Percentiles rank a stretch among this genome's conserved stretches.
phyloP scores from a whole-genome alignment of 2,329 filamentous ascomycete genomes.

The Penicillium sp. region DNA sequence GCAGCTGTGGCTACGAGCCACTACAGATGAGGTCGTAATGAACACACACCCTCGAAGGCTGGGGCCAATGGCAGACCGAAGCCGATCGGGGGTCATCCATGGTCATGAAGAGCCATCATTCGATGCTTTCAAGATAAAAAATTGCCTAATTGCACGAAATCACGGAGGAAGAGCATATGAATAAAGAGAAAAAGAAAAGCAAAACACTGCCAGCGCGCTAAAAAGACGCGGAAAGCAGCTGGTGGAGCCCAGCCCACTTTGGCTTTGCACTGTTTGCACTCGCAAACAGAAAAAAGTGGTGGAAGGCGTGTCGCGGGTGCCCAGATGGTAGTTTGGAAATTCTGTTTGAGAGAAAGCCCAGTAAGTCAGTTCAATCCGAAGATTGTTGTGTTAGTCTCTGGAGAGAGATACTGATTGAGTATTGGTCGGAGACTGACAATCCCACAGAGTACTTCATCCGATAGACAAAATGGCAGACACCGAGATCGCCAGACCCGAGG shows the following conservation, averaged over 20 bases:
- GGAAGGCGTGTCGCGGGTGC: neutral
- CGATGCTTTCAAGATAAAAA: neutral
- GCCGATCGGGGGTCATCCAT: conserved; percentile 2
- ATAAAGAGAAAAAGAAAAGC: conserved; percentile 4
- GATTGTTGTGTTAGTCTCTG: neutral
- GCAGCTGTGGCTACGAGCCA: neutral
- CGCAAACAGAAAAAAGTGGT: conserved; percentile 22
- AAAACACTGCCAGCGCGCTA: conserved; percentile 14
- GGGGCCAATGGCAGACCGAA: conserved; percentile 3
- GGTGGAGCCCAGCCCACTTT: conserved; percentile 11
- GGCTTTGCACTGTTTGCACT: conserved; percentile 25
- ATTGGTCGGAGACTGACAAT: neutral
- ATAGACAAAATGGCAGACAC: conserved; percentile 33
- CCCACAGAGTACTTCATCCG: neutral
- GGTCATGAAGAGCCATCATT: conserved; percentile 1
- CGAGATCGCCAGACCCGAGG: conserved; percentile 31
- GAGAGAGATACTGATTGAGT: too few species aligned
- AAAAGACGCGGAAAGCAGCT: neutral
- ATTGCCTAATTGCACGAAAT: neutral
- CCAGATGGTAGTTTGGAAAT: neutral
- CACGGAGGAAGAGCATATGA: conserved; percentile 5
- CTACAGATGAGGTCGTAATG: conserved; percentile 6
- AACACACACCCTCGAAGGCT: neutral
- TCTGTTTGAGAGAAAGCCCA: neutral
- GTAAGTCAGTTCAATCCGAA: neutral